phyloP scores from a whole-genome alignment of 2,329 filamentous ascomycete species.

The Fusarium liriodendri region DNA sequence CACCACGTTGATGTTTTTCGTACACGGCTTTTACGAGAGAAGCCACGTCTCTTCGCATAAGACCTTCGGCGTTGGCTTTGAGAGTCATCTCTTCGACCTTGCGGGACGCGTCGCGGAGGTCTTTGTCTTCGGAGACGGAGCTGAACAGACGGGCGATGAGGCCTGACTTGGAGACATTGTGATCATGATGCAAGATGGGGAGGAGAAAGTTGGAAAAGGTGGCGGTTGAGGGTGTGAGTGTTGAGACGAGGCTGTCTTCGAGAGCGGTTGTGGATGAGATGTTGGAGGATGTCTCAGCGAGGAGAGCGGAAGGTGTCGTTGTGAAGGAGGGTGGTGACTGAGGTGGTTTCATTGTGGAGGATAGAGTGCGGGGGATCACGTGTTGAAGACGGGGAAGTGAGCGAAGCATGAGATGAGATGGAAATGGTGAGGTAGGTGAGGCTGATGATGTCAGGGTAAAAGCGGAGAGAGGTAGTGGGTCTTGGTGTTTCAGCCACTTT shows the following conservation, averaged over 20 bases:
- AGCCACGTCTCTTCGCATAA: slow-evolving; percentile 43
- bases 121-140: slow-evolving; percentile 38
- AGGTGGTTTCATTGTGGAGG: slow-evolving; percentile 32
- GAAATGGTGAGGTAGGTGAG: neutral
- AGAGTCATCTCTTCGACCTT: slow-evolving; percentile 38
- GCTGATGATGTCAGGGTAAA: slow-evolving; percentile 7
- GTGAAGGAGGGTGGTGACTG: slow-evolving; percentile 38
- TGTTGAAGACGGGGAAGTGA: neutral
- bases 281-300: slow-evolving; percentile 49
- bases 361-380: rapidly evolving
- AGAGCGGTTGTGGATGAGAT: slow-evolving; percentile 30
- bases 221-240: slow-evolving; percentile 32
- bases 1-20: slow-evolving; percentile 21
- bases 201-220: slow-evolving; percentile 35
- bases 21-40: slow-evolving; percentile 37
- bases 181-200: slow-evolving; percentile 39
- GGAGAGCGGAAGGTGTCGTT: slow-evolving; percentile 20
- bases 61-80: slow-evolving; percentile 23
- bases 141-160: slow-evolving; percentile 39
- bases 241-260: slow-evolving; percentile 33
- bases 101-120: slow-evolving; percentile 44
- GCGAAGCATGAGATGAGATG: neutral
- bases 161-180: slow-evolving; percentile 23
- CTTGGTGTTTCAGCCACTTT: slow-evolving; percentile 9
- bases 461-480: slow-evolving; percentile 12